These are phyloP conservation scores for Trypanosoma platydactyli DNA, from an alignment of 208 protist species.

Conservation along the genomic window DNA sequence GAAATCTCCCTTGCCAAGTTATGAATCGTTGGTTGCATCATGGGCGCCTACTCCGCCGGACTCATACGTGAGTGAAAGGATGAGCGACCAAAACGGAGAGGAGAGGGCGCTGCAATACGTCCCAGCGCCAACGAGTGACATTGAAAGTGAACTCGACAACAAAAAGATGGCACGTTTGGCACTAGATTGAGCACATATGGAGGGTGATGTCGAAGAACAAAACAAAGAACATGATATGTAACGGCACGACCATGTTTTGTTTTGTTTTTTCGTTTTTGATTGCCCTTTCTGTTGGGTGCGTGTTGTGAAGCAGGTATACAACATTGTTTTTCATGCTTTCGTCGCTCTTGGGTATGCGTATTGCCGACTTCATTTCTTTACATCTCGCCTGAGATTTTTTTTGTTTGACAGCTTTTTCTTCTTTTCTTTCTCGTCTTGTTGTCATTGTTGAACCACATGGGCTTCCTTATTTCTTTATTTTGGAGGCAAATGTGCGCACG, in stretches of 20 bases:
- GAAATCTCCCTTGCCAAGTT: not conserved
- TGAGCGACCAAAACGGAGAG: not conserved
- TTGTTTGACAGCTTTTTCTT: not conserved
- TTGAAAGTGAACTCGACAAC: slow-evolving; percentile 78
- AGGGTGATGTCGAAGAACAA: slow-evolving; percentile 1
- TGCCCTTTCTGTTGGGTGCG: not conserved
- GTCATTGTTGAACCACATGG: not conserved
- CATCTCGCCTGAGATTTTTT: not conserved
- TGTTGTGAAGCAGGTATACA: not conserved
- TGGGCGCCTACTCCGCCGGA: slow-evolving; percentile 14
- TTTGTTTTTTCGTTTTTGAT: not conserved
- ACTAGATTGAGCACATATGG: slow-evolving; percentile 38
- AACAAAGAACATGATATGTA: not conserved
- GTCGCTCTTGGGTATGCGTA: not conserved
- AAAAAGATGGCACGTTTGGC: slow-evolving; percentile 63
- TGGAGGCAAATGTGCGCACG: too few species aligned
- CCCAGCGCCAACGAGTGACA: slow-evolving; percentile 68
- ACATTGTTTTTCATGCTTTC: too few species aligned
- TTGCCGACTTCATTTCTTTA: not conserved
- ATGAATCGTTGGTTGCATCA: not conserved
- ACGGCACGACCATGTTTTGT: not conserved
- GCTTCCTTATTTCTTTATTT: slow-evolving; percentile 1
- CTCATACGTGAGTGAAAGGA: slow-evolving; percentile 41
- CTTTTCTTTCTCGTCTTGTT: slow-evolving; percentile 19
- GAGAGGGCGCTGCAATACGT: slow-evolving; percentile 40